These are phyloP conservation scores for Sporothrix protearum DNA, from an alignment of 2,329 filamentous ascomycete species.

Conservation along the genomic window DNA sequence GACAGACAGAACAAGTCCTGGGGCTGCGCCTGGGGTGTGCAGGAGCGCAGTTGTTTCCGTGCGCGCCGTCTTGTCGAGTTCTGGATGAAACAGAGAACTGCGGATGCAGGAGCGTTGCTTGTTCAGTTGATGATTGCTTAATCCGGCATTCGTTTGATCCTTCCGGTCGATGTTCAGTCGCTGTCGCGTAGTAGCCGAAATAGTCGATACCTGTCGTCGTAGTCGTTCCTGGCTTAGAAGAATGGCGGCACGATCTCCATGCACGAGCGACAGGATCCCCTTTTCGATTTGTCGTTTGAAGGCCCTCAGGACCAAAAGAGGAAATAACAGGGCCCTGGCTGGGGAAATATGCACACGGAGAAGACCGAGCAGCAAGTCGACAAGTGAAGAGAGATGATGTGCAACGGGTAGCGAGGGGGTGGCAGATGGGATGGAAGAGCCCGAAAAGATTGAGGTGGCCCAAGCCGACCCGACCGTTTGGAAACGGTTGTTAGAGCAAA, in stretches of 20 bases:
- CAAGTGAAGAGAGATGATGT: not conserved
- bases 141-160: not conserved
- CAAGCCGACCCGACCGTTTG: slow-evolving; percentile 23
- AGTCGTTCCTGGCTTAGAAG: not conserved
- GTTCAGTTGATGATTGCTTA: no score
- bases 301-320: not conserved
- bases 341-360: slow-evolving; percentile 14
- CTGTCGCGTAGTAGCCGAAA: not conserved
- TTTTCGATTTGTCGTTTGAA: not conserved
- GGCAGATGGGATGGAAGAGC: not conserved
- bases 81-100: slow-evolving; percentile 4
- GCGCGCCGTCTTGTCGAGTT: not conserved
- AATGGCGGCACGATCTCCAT: slow-evolving; percentile 4
- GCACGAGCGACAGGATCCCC: not conserved
- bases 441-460: not conserved
- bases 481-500: slow-evolving; percentile 22
- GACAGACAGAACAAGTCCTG: not conserved
- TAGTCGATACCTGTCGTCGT: not conserved
- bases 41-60: not conserved
- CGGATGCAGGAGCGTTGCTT: not conserved
- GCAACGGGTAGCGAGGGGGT: not conserved
- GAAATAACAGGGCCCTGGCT: not conserved
- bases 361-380: slow-evolving; percentile 9
- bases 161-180: not conserved
- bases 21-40: not conserved